phyloP scores from a whole-genome alignment of 495 filamentous ascomycete species.

The Viridothelium virens region DNA sequence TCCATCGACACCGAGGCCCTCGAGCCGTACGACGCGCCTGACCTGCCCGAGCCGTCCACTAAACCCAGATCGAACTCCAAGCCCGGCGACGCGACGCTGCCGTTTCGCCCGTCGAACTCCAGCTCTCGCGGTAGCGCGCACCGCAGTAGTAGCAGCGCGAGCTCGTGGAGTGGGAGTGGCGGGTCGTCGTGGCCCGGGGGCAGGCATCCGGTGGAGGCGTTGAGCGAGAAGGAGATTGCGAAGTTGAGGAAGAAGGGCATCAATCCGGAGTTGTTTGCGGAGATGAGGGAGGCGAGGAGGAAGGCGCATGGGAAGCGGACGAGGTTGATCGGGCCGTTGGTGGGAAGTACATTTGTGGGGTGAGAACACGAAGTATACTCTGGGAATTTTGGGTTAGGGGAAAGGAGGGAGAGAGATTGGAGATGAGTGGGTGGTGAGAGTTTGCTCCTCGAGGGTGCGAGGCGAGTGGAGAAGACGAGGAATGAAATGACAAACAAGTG shows the following conservation, averaged over 20 bases:
- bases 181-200: background rate
- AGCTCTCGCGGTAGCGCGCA: background rate
- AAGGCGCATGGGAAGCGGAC: constrained; percentile 24
- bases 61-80: too few relatives aligned
- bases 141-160: background rate
- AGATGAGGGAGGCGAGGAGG: constrained; percentile 33
- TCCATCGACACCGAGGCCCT: constrained; percentile 11
- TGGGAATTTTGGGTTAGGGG: too few relatives aligned
- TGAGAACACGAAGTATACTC: background rate
- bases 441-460: too few relatives aligned
- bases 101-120: constrained; percentile 1
- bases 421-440: background rate
- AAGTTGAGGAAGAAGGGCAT: constrained; percentile 34
- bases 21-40: constrained; percentile 3
- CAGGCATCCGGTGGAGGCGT: constrained; percentile 10
- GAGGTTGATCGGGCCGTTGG: constrained; percentile 28
- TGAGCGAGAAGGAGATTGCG: constrained; percentile 25
- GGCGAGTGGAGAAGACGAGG: too few relatives aligned
- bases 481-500: too few relatives aligned
- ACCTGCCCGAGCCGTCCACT: background rate
- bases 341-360: constrained; percentile 29
- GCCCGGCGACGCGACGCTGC: background rate
- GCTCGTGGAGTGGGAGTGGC: background rate
- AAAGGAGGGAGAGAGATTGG: too few relatives aligned
- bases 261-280: constrained; percentile 32